These are phyloP conservation scores for Mycena venus DNA, from an alignment of 768 basidiomycete genomes.

Conservation along the genomic window DNA sequence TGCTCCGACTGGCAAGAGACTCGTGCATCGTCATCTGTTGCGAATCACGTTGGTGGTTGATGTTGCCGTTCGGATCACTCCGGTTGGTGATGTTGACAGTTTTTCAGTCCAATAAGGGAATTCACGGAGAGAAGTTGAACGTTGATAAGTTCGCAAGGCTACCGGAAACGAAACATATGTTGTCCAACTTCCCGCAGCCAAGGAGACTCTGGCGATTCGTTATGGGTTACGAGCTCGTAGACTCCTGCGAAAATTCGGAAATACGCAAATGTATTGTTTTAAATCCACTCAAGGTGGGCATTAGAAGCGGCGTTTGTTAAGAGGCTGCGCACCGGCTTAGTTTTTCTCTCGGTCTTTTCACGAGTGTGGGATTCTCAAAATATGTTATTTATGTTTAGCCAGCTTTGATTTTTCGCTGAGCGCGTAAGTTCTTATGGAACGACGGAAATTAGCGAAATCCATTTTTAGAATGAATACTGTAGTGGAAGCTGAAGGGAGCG, in stretches of 20 bases:
- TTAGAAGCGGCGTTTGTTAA: neutral
- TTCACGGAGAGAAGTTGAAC: neutral
- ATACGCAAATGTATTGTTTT: neutral
- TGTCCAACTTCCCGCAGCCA: neutral
- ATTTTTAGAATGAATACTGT: too few relatives aligned
- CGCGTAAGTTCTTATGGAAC: too few relatives aligned
- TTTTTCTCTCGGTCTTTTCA: too few relatives aligned
- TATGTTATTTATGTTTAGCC: too few relatives aligned
- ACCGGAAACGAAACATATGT: neutral
- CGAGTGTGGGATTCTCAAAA: too few relatives aligned
- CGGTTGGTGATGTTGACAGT: neutral
- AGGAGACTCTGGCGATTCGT: neutral
- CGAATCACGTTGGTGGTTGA: neutral
- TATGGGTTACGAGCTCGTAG: neutral
- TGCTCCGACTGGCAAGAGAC: neutral
- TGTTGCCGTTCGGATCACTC: neutral
- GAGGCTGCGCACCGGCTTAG: neutral
- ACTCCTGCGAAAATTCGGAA: neutral
- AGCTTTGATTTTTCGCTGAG: too few relatives aligned
- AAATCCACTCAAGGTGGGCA: neutral
- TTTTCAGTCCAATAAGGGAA: neutral
- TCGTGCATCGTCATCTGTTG: neutral
- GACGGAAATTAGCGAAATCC: too few relatives aligned
- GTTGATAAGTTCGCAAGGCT: neutral
- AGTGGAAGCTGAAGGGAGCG: too few relatives aligned